Percentiles rank a stretch among this genome's conserved stretches.
Evolutionary conservation across 169 alveolate genomes (phyloP).

Genomic region (Neospora caninum): DNA sequence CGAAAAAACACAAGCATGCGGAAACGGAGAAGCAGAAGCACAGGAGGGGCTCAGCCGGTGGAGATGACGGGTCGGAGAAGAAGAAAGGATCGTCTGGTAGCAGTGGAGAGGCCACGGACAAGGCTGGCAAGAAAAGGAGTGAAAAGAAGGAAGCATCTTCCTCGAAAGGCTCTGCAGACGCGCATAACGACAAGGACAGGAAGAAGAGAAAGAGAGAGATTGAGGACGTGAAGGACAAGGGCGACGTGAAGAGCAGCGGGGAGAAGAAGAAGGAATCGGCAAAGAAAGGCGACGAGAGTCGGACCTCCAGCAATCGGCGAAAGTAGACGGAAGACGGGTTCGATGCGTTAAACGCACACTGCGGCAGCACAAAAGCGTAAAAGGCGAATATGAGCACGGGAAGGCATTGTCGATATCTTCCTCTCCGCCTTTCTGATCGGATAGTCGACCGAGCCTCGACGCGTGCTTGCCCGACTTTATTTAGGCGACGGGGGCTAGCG

Average conservation of each 20-base stretch:
- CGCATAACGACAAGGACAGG: not conserved
- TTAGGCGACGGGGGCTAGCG: no score
- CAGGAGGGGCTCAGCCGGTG: not conserved
- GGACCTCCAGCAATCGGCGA: no score
- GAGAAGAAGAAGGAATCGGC: not conserved
- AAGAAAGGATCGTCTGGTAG: not conserved
- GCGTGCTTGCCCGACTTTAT: no score
- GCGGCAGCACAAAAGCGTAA: no score
- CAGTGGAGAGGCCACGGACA: not conserved
- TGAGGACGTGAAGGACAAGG: not conserved
- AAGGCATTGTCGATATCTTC: no score
- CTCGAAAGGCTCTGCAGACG: not conserved
- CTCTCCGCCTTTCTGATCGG: no score
- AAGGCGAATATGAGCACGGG: no score
- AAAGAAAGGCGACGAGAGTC: not conserved
- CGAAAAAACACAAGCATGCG: not conserved
- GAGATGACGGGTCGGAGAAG: not conserved
- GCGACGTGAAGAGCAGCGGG: not conserved
- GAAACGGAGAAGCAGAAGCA: not conserved
- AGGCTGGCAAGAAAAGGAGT: not conserved
- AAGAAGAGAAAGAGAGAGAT: not conserved
- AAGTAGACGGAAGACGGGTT: not conserved
- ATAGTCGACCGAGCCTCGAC: no score
- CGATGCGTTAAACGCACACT: not conserved
- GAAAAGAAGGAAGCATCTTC: not conserved